These are phyloP conservation scores for Ambrosia hybrid DNA, from an alignment of 140 eudicot genomes.

Conservation along the genomic window DNA sequence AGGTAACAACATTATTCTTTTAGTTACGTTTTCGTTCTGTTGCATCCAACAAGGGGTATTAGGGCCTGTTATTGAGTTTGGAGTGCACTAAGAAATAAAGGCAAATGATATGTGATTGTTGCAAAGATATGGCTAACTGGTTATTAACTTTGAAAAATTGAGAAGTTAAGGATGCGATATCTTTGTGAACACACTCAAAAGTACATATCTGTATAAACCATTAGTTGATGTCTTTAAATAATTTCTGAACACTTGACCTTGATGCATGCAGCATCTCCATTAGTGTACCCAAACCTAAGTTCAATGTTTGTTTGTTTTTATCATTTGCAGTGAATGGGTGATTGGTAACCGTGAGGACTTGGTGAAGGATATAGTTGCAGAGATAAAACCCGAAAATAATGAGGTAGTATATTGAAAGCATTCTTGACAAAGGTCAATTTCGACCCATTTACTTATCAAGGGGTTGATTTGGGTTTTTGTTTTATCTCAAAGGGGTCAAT, in stretches of 20 bases:
- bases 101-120: not conserved
- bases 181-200: not conserved
- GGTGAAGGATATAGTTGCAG: conserved; percentile 83
- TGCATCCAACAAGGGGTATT: too few species aligned
- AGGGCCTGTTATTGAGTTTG: not conserved
- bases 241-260: not conserved
- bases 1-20: too few species aligned
- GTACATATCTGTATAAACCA: not conserved
- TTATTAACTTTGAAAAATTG: not conserved
- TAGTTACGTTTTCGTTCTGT: too few species aligned
- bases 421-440: not conserved
- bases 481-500: too few species aligned
- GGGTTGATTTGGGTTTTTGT: not conserved
- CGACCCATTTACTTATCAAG: not conserved
- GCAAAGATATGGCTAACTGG: not conserved
- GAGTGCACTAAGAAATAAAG: not conserved
- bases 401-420: conserved; percentile 53
- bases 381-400: conserved; percentile 72
- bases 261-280: not conserved
- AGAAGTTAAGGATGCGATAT: not conserved
- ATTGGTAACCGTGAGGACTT: conserved; percentile 94
- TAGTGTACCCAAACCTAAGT: not conserved
- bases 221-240: not conserved
- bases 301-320: conserved; percentile 12
- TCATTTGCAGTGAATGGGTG: conserved; percentile 85